Conservation (phyloP, 768 basidiomycete genomes). For the Agrocybe pediades region DNA sequence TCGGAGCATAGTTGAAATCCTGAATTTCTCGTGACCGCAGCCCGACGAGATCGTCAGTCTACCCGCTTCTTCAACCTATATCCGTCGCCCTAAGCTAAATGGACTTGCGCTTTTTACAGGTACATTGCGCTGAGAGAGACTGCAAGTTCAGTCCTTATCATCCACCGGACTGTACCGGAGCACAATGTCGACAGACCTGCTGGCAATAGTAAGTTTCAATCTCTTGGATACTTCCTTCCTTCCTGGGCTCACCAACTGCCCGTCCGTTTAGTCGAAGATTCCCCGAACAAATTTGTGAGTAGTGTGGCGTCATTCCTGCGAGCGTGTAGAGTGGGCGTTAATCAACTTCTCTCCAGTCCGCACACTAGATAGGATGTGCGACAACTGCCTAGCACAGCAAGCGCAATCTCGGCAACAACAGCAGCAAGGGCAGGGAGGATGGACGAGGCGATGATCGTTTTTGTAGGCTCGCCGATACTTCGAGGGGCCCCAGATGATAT, state of each 20-base stretch:
- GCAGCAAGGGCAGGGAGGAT: constrained; percentile 5
- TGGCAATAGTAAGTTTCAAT: constrained; percentile 71
- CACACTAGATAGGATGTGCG: constrained; percentile 25
- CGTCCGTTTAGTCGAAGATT: constrained; percentile 56
- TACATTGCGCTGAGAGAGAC: constrained; percentile 60
- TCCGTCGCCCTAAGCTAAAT: too few relatives aligned
- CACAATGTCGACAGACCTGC: constrained; percentile 60
- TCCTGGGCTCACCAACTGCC: constrained; percentile 8
- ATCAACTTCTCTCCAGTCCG: constrained; percentile 12
- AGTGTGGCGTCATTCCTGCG: background rate
- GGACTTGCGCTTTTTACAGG: constrained; percentile 37
- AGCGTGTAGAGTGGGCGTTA: constrained; percentile 8
- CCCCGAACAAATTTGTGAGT: constrained; percentile 65
- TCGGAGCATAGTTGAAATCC: background rate
- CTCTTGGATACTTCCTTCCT: constrained; percentile 6
- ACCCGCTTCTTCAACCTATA: constrained; percentile 16
- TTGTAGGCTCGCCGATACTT: background rate
- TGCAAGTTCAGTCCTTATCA: constrained; percentile 77
- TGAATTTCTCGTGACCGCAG: constrained; percentile 32
- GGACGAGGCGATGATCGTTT: background rate
- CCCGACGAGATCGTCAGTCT: constrained; percentile 57
- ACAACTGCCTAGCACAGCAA: constrained; percentile 25
- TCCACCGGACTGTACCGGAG: constrained; percentile 53
- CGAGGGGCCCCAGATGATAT: background rate
- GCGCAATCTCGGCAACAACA: constrained; percentile 5